Base-by-base conservation (phyloP, 176 grass and related monocot genomes). In the Oryza officinalis region DNA sequence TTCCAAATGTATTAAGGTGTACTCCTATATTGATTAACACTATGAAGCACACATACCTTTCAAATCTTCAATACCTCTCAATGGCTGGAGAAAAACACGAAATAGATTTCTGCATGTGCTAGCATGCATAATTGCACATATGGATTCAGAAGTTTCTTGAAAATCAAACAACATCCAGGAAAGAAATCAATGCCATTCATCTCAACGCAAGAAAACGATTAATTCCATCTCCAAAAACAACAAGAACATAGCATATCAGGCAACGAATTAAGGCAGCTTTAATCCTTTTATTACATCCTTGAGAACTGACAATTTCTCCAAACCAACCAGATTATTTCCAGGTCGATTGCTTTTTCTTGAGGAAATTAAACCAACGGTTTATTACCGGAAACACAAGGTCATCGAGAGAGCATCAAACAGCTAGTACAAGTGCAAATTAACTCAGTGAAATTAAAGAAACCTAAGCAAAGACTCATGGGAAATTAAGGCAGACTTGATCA, bases 361-460 rank as follows among this genome's bases (percentile, higher is more conserved):
- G 80, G 70, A 83, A 87, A 54, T 54, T 54, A 54, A 54, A 80
- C 50, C 77, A 84, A 83, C 80, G 63, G 76, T 17, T 65, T 87
- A 84, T 90, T 83, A 84, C 80, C 76, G 41, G 76, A 75, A 87
- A 84, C 76, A 90, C 59, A 71, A 69, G 79, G 72, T 67, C 11
- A 86, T 76, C 63, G 67, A 35, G 33, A 35, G 33, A 82, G 13
- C n/a, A 52, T 41, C 64, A 77, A 61, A 61, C 57, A 61, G 57
- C 22, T 61, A 61, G 31, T 63, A 87, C 79, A 87, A 49, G 50
- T 27, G 14, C 38, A 77, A 17, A 38, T 38, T 38, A 38, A 3
- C 22, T 8, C 79, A 38, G 27, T 3, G 32, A 73, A 61, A 57
- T 27, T 27, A 13, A 13, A 85, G 68, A 65, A 75, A 77, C 33